These are phyloP conservation scores for Tephrocybe sp. DNA, from an alignment of 768 basidiomycete genomes.

Conservation along the genomic window DNA sequence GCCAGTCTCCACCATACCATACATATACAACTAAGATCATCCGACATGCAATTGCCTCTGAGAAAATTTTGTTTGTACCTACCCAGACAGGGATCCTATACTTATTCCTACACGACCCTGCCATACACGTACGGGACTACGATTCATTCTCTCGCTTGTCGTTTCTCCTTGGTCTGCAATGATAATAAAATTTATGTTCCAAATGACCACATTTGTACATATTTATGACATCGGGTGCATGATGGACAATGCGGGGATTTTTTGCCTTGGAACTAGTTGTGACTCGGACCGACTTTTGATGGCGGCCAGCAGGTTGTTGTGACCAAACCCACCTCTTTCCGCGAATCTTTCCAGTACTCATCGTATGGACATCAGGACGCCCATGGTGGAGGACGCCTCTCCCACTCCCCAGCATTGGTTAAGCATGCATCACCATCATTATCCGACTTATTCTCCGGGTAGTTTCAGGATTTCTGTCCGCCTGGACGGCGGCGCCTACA, in stretches of 20 bases:
- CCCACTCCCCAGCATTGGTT: background rate
- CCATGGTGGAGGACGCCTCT: background rate
- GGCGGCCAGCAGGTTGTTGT: too few relatives aligned
- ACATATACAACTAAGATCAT: constrained; percentile 6
- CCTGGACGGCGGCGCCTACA: background rate
- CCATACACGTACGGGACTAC: background rate
- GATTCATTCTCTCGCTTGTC: background rate
- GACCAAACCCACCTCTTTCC: too few relatives aligned
- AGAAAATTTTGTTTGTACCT: constrained; percentile 7
- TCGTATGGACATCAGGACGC: too few relatives aligned
- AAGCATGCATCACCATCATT: background rate
- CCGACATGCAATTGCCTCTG: background rate
- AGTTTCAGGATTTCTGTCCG: background rate
- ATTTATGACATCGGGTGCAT: too few relatives aligned
- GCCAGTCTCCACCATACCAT: background rate
- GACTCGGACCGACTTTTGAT: too few relatives aligned
- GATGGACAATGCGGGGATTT: too few relatives aligned
- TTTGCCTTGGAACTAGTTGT: too few relatives aligned
- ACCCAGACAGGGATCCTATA: constrained; percentile 5
- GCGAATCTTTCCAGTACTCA: too few relatives aligned
- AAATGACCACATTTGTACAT: background rate
- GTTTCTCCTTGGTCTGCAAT: background rate
- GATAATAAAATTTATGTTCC: background rate
- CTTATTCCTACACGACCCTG: background rate
- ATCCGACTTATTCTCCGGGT: too few relatives aligned